Evolutionary conservation across 306 rosid genomes (phyloP).

Genomic region (Acacia melanoxylon): DNA sequence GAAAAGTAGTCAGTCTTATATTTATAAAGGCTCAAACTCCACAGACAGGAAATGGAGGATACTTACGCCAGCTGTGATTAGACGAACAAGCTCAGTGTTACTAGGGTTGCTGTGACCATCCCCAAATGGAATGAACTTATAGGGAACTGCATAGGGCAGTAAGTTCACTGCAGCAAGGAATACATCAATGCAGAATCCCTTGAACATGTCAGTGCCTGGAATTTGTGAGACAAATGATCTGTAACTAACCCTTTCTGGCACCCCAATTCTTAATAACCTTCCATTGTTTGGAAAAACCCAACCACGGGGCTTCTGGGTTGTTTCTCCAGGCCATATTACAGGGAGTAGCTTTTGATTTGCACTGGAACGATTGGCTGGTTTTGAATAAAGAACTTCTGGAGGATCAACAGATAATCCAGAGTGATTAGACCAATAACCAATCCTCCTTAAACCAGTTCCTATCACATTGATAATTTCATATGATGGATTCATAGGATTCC

Average conservation of each 20-base stretch:
- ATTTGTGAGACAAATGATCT: slow-evolving; percentile 61
- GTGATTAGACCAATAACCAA: slow-evolving; percentile 95
- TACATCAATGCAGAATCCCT: slow-evolving; percentile 91
- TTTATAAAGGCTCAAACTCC: slow-evolving; percentile 22
- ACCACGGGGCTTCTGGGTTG: slow-evolving; percentile 76
- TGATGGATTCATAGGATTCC: slow-evolving; percentile 70
- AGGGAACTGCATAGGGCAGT: slow-evolving; percentile 92
- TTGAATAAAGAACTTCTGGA: slow-evolving; percentile 71
- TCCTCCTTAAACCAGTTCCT: slow-evolving; percentile 65
- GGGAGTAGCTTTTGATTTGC: slow-evolving; percentile 48
- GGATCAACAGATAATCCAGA: slow-evolving; percentile 69
- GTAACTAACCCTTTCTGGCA: slow-evolving; percentile 72
- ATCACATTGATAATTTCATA: slow-evolving; percentile 84
- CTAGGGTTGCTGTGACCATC: slow-evolving; percentile 75
- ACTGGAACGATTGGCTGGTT: slow-evolving; percentile 59
- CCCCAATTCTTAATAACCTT: slow-evolving; percentile 70
- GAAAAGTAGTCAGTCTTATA: slow-evolving; percentile 19
- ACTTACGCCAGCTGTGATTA: slow-evolving; percentile 79
- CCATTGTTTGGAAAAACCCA: slow-evolving; percentile 96
- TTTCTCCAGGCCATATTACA: slow-evolving; percentile 91
- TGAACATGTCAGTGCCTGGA: slow-evolving; percentile 62
- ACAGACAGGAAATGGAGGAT: slow-evolving; percentile 10
- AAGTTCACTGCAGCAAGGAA: slow-evolving; percentile 76
- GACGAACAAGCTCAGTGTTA: slow-evolving; percentile 65
- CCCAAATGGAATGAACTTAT: slow-evolving; percentile 61